Conservation (phyloP, 164 flowering plant species). For the Liquidambar formosana region DNA sequence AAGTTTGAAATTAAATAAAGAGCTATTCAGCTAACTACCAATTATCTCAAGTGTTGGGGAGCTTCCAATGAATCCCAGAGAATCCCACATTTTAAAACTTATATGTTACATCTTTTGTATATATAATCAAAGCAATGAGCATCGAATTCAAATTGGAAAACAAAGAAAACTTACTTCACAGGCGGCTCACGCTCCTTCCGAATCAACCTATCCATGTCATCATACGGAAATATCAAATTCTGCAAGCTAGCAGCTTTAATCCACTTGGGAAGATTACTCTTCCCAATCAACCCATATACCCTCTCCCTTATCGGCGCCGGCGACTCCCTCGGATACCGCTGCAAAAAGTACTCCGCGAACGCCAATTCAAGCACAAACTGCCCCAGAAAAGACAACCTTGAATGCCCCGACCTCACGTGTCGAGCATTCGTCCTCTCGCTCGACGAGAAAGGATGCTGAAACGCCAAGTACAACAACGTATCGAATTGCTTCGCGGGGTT, state of each 20-base stretch:
- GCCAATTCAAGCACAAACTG: conserved; percentile 90
- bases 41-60: neutral
- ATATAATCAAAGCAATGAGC: no score
- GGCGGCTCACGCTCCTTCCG: conserved; percentile 84
- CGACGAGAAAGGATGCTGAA: conserved; percentile 86
- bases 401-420: conserved; percentile 84
- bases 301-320: conserved; percentile 98
- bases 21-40: neutral
- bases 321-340: conserved; percentile 93
- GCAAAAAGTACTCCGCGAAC: conserved; percentile 80
- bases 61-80: neutral
- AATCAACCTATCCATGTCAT: conserved; percentile 81
- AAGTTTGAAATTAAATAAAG: neutral
- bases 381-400: conserved; percentile 86
- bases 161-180: conserved; percentile 65
- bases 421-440: conserved; percentile 76
- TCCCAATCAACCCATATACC: conserved; percentile 88
- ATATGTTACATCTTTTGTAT: no score
- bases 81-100: neutral
- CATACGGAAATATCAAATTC: conserved; percentile 87
- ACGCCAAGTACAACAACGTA: conserved; percentile 84
- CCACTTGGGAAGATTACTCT: conserved; percentile 84
- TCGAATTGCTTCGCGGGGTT: conserved; percentile 95
- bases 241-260: conserved; percentile 95
- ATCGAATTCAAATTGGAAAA: neutral